These are phyloP conservation scores for Cercospora canescens DNA, from an alignment of 2,329 filamentous ascomycete genomes.

Conservation along the genomic window DNA sequence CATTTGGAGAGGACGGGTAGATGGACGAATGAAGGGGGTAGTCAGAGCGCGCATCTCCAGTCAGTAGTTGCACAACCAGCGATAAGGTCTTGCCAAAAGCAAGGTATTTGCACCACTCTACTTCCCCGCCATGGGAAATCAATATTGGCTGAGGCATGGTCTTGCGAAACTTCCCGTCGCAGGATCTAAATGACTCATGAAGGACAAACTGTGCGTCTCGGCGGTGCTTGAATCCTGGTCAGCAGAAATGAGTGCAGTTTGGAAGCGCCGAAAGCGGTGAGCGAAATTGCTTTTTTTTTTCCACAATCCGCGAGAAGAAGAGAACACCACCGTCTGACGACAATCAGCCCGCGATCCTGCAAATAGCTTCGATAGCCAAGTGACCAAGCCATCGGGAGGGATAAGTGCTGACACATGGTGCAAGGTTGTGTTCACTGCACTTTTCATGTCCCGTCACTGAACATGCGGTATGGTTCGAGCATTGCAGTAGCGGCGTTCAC, in stretches of 20 bases:
- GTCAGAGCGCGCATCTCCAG: not conserved
- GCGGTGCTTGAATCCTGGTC: not conserved
- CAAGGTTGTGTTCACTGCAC: not conserved
- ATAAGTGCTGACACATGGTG: not conserved
- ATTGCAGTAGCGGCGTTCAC: not conserved
- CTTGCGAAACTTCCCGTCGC: not conserved
- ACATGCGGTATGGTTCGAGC: not conserved
- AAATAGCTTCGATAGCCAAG: not conserved
- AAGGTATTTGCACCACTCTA: not conserved
- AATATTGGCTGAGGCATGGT: not conserved
- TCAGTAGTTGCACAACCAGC: not conserved
- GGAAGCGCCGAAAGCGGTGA: not conserved
- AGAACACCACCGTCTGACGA: not conserved
- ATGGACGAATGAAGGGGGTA: not conserved
- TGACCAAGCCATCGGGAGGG: not conserved
- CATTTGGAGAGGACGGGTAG: conserved; percentile 69
- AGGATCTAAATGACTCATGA: not conserved
- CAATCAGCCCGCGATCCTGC: not conserved
- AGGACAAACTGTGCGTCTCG: not conserved
- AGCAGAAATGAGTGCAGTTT: not conserved
- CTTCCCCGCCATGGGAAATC: not conserved
- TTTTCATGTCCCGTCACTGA: not conserved
- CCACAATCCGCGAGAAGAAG: not conserved
- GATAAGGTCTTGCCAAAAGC: not conserved
- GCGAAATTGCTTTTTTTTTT: not conserved